Base-by-base conservation (phyloP, 1,284 basidiomycete genomes). In the Microbotryum silenes-acaulis region DNA sequence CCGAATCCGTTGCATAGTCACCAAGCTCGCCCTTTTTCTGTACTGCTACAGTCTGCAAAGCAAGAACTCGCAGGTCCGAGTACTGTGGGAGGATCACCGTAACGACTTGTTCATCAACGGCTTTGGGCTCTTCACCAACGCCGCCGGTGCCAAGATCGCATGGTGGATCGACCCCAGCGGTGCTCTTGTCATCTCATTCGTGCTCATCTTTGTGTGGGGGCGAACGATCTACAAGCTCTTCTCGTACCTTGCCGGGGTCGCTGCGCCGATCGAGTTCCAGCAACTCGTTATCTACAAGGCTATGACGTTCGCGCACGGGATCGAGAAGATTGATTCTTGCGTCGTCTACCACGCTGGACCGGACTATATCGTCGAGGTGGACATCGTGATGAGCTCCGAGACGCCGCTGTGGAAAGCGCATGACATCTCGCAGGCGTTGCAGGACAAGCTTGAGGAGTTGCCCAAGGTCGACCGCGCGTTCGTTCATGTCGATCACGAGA, bases 401-500 rank as follows among this genome's bases (percentile, higher is more conserved):
- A 96, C 91, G 49, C 89, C 91, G 0, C 78, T 97, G 1, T 89
- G 87, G 85, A 85, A 88, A 73, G 89, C 92, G 20, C 93, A 97
- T 75, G 93, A 97, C 75, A 62, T 70, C 62, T 86, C 87, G 57
- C 93, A 97, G 76, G 83, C 87, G 58, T 78, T 97, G 29, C 93
- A 97, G 74, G 92, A 97, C 76, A 90, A 90, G 77, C 84, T 98
- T 55, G 94, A 98, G 75, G 83, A 85, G 23, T 78, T 98, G 48
- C 91, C 92, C 0, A 87, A 89, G 68, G 91, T 97, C 57, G 91
- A 91, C 68, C 80, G 91, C 53, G 64, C 66, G 1, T 70, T 67
- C 74, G 91, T 96, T 20, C 91, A 96, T 72, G 89, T 94, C 57
- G 91, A 96, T 76, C 87, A 96, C 72, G 91, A 96, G 78, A 87